Conservation (phyloP, 345 rosid genomes). For the Eucalyptus curtisii region DNA sequence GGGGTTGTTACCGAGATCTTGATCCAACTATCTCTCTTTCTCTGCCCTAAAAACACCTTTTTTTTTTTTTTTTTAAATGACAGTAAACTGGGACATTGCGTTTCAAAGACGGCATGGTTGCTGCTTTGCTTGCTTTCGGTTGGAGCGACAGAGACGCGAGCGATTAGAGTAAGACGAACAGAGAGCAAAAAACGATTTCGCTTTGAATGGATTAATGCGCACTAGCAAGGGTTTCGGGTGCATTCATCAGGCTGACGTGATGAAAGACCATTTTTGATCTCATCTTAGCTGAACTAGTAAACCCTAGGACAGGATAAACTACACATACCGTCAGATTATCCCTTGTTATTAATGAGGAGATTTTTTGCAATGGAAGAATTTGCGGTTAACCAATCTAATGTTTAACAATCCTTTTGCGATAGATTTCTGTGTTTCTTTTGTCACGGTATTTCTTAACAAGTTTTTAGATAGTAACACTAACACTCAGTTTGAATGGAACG, state of each 20-base stretch:
- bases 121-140: not conserved
- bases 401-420: not conserved
- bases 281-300: not conserved
- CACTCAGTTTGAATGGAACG: not conserved
- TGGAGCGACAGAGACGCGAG: not conserved
- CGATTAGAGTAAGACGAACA: not conserved
- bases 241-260: not conserved
- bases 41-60: not conserved
- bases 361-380: not conserved
- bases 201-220: not conserved
- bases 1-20: not conserved
- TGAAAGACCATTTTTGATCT: not conserved
- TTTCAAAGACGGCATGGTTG: not conserved
- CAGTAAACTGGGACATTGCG: not conserved
- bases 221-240: not conserved
- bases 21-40: not conserved
- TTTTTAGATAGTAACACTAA: not conserved
- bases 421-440: not conserved
- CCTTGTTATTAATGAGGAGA: not conserved
- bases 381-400: not conserved
- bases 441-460: not conserved
- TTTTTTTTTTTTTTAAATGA: not conserved
- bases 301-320: not conserved
- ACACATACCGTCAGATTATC: not conserved
- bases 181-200: not conserved